Conservation (phyloP, 129 eudicot genomes). For the Apium graveolens region DNA sequence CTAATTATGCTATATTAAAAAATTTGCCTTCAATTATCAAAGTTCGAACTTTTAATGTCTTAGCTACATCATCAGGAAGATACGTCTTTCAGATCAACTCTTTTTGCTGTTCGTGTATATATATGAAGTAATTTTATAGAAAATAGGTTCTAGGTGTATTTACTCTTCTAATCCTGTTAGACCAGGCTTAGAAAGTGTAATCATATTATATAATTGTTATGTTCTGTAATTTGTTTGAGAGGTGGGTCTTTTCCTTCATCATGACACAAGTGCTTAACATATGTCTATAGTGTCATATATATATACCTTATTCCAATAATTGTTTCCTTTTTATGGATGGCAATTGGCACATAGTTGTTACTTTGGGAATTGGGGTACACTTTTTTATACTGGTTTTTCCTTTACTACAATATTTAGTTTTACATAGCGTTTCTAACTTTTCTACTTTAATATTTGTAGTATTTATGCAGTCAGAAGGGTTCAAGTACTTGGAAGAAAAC, state of each 20-base stretch:
- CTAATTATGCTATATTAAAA: too few relatives aligned
- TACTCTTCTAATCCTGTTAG: neutral
- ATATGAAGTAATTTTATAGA: too few relatives aligned
- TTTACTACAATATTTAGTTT: neutral
- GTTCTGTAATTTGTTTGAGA: neutral
- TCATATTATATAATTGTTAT: neutral
- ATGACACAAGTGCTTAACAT: neutral
- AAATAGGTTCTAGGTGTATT: neutral
- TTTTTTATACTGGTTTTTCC: neutral
- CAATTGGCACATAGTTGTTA: neutral
- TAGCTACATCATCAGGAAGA: neutral
- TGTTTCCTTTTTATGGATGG: neutral
- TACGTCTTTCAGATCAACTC: neutral
- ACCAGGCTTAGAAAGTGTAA: neutral
- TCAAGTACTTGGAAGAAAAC: slow-evolving; percentile 60
- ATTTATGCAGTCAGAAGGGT: slow-evolving; percentile 80
- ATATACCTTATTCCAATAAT: neutral
- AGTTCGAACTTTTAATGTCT: neutral
- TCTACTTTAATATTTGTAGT: slow-evolving; percentile 19
- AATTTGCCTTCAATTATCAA: neutral
- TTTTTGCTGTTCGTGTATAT: neutral
- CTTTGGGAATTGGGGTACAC: neutral
- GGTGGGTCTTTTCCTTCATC: neutral
- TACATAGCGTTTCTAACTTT: neutral
- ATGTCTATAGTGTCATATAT: neutral